phyloP scores from a whole-genome alignment of 495 filamentous ascomycete genomes.

The Pseudomonodictys pantanalensis region DNA sequence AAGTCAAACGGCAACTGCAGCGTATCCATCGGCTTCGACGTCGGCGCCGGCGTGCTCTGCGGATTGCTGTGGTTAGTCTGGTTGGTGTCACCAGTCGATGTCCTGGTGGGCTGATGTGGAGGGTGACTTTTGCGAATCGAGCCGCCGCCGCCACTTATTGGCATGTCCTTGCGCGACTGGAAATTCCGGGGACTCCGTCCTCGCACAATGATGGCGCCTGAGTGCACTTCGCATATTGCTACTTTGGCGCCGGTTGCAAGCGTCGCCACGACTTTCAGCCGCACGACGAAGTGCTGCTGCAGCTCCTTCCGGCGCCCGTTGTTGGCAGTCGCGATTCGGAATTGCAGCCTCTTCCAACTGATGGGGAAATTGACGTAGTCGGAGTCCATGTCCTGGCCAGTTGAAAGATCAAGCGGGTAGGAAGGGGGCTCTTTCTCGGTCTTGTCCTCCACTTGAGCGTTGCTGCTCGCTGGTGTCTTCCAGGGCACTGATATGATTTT shows the following conservation, averaged over 20 bases:
- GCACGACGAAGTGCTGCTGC: conserved; percentile 69
- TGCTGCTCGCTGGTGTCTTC: conserved; percentile 75
- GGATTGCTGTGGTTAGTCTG: conserved; percentile 25
- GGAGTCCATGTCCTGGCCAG: conserved; percentile 72
- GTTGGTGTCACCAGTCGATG: conserved; percentile 49
- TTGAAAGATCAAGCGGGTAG: conserved; percentile 69
- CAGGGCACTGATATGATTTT: conserved; percentile 93
- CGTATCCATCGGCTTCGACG: conserved; percentile 39
- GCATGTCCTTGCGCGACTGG: conserved; percentile 64
- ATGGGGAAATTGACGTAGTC: conserved; percentile 79
- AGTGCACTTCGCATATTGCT: conserved; percentile 58
- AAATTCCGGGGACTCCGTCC: conserved; percentile 68
- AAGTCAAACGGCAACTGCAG: conserved; percentile 34
- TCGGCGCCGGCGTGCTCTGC: conserved; percentile 7
- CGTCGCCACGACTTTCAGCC: conserved; percentile 60
- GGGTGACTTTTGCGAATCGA: conserved; percentile 38
- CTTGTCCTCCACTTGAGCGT: conserved; percentile 57
- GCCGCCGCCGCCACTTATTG: conserved; percentile 50
- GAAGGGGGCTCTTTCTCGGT: conserved; percentile 63
- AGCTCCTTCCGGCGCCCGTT: conserved; percentile 70
- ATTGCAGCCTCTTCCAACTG: conserved; percentile 87
- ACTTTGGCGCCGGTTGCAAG: conserved; percentile 57
- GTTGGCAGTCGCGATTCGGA: conserved; percentile 87
- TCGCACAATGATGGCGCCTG: conserved; percentile 65
- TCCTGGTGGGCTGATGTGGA: conserved; percentile 44